Percentiles rank a stretch among this genome's conserved stretches.
Conservation (phyloP, 345 rosid genomes). For the Firmiana major region DNA sequence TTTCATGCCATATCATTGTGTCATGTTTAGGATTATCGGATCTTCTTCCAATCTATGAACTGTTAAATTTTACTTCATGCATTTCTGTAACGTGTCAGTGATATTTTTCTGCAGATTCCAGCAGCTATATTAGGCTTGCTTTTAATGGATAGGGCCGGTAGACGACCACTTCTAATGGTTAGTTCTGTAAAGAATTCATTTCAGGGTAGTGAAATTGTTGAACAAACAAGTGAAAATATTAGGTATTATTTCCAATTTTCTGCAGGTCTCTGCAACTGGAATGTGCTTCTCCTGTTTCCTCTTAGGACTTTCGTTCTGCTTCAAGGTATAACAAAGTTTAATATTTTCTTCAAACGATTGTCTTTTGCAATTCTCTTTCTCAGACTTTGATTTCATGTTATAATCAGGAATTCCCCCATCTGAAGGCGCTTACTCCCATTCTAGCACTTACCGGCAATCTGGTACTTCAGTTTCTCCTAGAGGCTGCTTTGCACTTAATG, state of each 20-base stretch:
- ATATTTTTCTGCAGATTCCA: constrained; percentile 28
- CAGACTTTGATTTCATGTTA: neutral
- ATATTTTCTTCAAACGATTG: neutral
- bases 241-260: neutral
- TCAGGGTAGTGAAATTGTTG: neutral
- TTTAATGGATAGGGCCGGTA: constrained; percentile 48
- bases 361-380: neutral
- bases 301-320: constrained; percentile 40
- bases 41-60: neutral
- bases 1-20: too few relatives aligned
- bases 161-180: constrained; percentile 53
- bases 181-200: neutral
- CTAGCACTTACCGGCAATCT: constrained; percentile 18
- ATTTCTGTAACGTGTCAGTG: neutral
- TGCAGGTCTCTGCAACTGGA: constrained; percentile 52
- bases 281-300: constrained; percentile 32
- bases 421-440: constrained; percentile 27
- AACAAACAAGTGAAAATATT: neutral
- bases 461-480: constrained; percentile 5
- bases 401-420: constrained; percentile 20
- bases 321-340: constrained; percentile 36
- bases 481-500: neutral
- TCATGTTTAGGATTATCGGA: too few relatives aligned
- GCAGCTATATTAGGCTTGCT: constrained; percentile 25
- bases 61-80: neutral